phyloP scores from a whole-genome alignment of 345 rosid species.

The Eucalyptus sp. region DNA sequence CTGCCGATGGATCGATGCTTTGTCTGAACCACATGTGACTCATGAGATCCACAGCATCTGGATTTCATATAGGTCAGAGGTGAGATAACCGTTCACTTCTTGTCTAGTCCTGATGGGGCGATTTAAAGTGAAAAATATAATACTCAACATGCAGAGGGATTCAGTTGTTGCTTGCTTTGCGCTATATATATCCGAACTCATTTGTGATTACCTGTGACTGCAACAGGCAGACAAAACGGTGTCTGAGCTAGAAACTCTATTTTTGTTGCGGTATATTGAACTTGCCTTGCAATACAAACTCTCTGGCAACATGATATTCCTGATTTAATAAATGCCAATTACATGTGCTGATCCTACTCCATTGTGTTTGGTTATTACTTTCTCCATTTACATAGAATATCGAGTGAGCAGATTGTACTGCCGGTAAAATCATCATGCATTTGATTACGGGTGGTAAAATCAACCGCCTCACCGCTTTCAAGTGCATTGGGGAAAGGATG shows the following conservation, averaged over 20 bases:
- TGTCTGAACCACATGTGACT: slow-evolving; percentile 71
- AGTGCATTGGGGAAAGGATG: neutral
- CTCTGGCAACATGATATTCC: neutral
- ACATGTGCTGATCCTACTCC: neutral
- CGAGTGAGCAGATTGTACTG: neutral
- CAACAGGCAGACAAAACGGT: slow-evolving; percentile 31
- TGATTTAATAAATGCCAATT: neutral
- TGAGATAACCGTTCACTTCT: neutral
- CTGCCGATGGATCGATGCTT: slow-evolving; percentile 57
- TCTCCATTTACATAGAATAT: neutral
- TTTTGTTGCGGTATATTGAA: neutral
- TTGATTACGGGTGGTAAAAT: neutral
- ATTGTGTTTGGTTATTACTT: neutral
- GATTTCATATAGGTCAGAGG: slow-evolving; percentile 82
- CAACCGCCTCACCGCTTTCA: neutral
- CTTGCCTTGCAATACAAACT: neutral
- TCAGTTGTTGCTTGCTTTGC: neutral
- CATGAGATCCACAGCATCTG: slow-evolving; percentile 81
- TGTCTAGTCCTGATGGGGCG: neutral
- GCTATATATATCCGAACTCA: neutral
- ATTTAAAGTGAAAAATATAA: neutral
- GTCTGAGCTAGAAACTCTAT: no score
- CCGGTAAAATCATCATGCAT: neutral
- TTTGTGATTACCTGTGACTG: neutral
- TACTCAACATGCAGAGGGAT: neutral